Evolutionary conservation across 202 grass and related monocot genomes (phyloP).

Genomic region (Setaria viridis): DNA sequence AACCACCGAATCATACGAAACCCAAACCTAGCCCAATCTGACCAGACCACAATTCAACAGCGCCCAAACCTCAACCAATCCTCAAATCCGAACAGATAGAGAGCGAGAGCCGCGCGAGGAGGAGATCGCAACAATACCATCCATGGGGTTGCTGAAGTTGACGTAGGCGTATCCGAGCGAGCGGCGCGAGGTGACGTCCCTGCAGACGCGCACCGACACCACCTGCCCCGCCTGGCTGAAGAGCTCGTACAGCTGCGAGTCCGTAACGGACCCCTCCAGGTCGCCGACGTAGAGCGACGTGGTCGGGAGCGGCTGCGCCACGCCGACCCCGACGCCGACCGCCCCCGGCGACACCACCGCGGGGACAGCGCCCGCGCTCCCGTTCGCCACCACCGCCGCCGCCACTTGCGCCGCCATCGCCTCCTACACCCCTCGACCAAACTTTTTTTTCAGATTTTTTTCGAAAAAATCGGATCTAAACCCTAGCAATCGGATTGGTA

Average conservation of each 20-base stretch:
- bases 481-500: slow-evolving; percentile 56
- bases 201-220: slow-evolving; percentile 81
- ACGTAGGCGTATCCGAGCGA: slow-evolving; percentile 87
- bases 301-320: slow-evolving; percentile 54
- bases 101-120: background rate
- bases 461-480: slow-evolving; percentile 43
- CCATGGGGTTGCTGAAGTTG: slow-evolving; percentile 68
- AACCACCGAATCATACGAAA: background rate
- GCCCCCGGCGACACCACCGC: slow-evolving; percentile 38
- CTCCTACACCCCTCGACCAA: slow-evolving; percentile 39
- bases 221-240: slow-evolving; percentile 71
- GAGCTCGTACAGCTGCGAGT: slow-evolving; percentile 74
- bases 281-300: slow-evolving; percentile 79
- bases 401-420: slow-evolving; percentile 59
- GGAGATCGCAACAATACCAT: slow-evolving; percentile 54
- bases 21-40: background rate
- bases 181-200: slow-evolving; percentile 61
- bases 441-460: slow-evolving; percentile 35
- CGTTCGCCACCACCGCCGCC: slow-evolving; percentile 51
- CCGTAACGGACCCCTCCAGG: slow-evolving; percentile 68
- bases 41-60: slow-evolving; percentile 23
- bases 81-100: background rate
- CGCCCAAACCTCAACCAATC: background rate
- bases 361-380: slow-evolving; percentile 37
- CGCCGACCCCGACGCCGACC: slow-evolving; percentile 26